These are phyloP conservation scores for Trametes gibbosa DNA, from an alignment of 768 basidiomycete species.

Conservation along the genomic window DNA sequence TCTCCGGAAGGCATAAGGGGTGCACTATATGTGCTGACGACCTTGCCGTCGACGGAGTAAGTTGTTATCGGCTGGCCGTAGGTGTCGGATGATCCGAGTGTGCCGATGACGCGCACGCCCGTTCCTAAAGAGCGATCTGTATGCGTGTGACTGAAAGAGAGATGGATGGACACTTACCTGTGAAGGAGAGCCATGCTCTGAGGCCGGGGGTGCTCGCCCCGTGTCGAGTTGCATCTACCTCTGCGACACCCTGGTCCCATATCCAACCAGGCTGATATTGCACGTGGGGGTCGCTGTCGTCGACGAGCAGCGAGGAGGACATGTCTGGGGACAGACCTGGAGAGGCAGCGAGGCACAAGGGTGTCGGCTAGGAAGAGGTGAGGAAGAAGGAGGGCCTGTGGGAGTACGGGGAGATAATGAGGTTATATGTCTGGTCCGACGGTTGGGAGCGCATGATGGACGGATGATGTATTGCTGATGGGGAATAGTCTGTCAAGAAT, in stretches of 20 bases:
- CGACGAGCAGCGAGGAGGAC: not conserved
- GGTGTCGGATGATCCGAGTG: not conserved
- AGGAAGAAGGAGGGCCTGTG: no score
- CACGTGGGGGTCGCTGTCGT: slow-evolving; percentile 3
- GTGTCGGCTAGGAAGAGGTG: no score
- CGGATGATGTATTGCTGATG: no score
- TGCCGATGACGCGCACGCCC: slow-evolving; percentile 8
- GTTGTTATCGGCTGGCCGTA: slow-evolving; percentile 4
- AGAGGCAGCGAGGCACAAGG: not conserved
- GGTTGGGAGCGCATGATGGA: no score
- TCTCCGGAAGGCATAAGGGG: not conserved
- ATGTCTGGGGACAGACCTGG: not conserved
- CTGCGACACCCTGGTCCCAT: slow-evolving; percentile 14
- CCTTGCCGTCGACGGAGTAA: slow-evolving; percentile 2
- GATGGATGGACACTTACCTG: not conserved
- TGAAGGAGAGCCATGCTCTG: not conserved
- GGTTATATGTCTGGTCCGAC: no score
- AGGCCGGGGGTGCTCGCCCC: not conserved
- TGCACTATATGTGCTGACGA: slow-evolving; percentile 1
- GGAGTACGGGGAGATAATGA: no score
- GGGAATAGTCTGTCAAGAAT: no score
- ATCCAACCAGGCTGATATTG: slow-evolving; percentile 14
- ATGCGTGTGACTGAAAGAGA: not conserved
- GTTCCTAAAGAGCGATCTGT: not conserved
- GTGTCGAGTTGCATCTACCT: slow-evolving; percentile 7